Evolutionary conservation across 2,329 filamentous ascomycete species (phyloP), one percentile per base, ranked within the genome.

Genomic region (Aspergillus brasiliensis): DNA sequence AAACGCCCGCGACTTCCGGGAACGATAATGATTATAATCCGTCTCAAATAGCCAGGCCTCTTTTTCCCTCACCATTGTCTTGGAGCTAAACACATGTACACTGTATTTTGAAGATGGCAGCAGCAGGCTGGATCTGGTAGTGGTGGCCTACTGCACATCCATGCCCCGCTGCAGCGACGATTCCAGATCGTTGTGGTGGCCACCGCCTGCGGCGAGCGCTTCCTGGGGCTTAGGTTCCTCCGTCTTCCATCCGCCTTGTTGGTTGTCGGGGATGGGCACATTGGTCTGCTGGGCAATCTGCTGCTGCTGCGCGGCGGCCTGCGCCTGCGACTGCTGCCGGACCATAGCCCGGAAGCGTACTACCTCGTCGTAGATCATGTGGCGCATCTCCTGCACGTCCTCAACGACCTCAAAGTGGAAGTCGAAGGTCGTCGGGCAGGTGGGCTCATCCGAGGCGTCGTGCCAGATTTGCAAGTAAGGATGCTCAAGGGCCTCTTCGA

Each of bases 401-500:
- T 99, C 94, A 40, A 97, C 87, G n/a, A 97, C 88, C 77, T 99
- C 95, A 73, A 99, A 99, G 75, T 94, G 90, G 81, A 99, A 99
- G 82, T 99, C 93, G 80, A 99, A 99, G 17, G 92, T 93, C 15
- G 90, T 91, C 0, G 93, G 93, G 81, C 94, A 98, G 65, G 89
- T 86, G 19, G 95, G 95, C 82, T 99, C 95, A 78, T 99, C 95
- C 3, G 91, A 93, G 55, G 93, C 91, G 70, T 99, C 95, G 81
- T 99, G 95, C 95, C 95, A 98, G 81, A 99, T 97, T 73, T 94
- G 87, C 58, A 99, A 85, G 80, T 99, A 99, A 34, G 90, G 90
- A 82, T 99, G 95, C 82, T 98, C 93, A 59, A 99, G 88, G 17
- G 95, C 95, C 72, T 94, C 87, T 79, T 99, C 95, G 66, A 98